Evolutionary conservation across 2,329 filamentous ascomycete species (phyloP).

Genomic region (Tothia fuscella): DNA sequence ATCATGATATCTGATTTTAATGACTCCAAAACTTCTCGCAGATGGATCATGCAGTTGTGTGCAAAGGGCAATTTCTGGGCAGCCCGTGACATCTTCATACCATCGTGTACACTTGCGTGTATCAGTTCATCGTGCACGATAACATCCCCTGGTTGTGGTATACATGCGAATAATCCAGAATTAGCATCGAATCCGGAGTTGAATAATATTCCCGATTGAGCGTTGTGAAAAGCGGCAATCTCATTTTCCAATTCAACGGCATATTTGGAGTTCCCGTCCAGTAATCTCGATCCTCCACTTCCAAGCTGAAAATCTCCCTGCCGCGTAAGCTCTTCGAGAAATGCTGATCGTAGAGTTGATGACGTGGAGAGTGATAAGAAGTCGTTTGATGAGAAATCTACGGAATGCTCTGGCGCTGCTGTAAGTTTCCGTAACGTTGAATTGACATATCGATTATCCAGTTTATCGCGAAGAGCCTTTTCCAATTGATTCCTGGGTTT

Average conservation of each 20-base stretch:
- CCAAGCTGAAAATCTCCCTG: constrained; percentile 33
- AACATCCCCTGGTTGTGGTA: constrained; percentile 35
- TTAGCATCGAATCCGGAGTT: constrained; percentile 44
- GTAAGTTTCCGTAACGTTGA: constrained; percentile 37
- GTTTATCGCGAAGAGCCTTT: constrained; percentile 17
- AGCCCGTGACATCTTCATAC: constrained; percentile 55
- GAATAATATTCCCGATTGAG: constrained; percentile 45
- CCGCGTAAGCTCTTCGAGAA: constrained; percentile 34
- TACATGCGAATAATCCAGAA: constrained; percentile 33
- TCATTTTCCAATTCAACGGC: constrained; percentile 45
- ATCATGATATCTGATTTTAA: constrained; percentile 20
- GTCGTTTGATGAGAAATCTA: constrained; percentile 56
- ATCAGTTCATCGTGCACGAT: constrained; percentile 65
- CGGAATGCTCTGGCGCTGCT: constrained; percentile 25
- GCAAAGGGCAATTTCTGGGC: constrained; percentile 36
- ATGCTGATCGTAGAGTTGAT: constrained; percentile 34
- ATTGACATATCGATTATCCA: constrained; percentile 30
- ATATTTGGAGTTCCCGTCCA: constrained; percentile 53
- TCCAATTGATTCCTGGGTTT: constrained; percentile 12
- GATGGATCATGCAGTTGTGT: constrained; percentile 41
- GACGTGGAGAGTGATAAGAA: constrained; percentile 47
- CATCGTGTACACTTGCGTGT: constrained; percentile 69
- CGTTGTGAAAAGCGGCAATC: constrained; percentile 49
- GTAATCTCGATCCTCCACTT: constrained; percentile 48
- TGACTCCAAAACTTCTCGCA: constrained; percentile 21